A percentile compares a stretch with the other conserved stretches of the same genome.
phyloP scores from a whole-genome alignment of 352 stramenopile genomes.

The Globisporangium polare region DNA sequence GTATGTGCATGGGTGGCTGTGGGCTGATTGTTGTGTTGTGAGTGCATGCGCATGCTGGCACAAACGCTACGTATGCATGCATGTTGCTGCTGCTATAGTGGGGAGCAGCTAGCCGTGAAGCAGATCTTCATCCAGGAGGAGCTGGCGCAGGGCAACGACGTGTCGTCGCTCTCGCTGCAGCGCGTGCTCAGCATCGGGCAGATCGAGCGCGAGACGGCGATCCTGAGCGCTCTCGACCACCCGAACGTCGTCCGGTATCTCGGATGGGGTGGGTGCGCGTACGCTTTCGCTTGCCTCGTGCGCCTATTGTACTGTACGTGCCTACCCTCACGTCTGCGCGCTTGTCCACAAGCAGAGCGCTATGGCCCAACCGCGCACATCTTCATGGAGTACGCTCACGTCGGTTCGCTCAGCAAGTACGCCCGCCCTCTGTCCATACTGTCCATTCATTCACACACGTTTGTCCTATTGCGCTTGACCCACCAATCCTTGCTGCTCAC shows the following conservation, averaged over 20 bases:
- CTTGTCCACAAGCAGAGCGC: conserved; percentile 26
- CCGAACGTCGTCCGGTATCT: conserved; percentile 61
- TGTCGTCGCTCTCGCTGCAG: conserved; percentile 53
- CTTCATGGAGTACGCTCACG: conserved; percentile 85
- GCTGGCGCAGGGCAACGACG: conserved; percentile 60
- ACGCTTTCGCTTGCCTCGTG: conserved; percentile 2
- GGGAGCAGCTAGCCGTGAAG: conserved; percentile 86
- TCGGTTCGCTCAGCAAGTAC: conserved; percentile 72
- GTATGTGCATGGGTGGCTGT: no score
- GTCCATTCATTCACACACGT: not conserved
- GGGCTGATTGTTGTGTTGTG: no score
- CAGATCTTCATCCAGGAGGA: conserved; percentile 84
- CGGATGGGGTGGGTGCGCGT: conserved; percentile 62
- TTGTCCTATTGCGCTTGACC: not conserved
- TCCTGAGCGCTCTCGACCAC: conserved; percentile 48
- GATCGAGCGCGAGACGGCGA: conserved; percentile 53
- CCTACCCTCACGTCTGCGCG: not conserved
- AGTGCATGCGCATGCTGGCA: not conserved
- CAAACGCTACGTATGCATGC: conserved; percentile 2
- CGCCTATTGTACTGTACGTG: not conserved
- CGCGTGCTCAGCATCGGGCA: conserved; percentile 44
- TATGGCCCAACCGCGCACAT: conserved; percentile 59
- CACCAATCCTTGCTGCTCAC: no score
- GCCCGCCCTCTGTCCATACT: not conserved
- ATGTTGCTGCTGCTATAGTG: conserved; percentile 27